Percentiles rank a stretch among this genome's conserved stretches.
Conservation (phyloP, 257 asterid genomes). For the Fraxinus cuspidata region DNA sequence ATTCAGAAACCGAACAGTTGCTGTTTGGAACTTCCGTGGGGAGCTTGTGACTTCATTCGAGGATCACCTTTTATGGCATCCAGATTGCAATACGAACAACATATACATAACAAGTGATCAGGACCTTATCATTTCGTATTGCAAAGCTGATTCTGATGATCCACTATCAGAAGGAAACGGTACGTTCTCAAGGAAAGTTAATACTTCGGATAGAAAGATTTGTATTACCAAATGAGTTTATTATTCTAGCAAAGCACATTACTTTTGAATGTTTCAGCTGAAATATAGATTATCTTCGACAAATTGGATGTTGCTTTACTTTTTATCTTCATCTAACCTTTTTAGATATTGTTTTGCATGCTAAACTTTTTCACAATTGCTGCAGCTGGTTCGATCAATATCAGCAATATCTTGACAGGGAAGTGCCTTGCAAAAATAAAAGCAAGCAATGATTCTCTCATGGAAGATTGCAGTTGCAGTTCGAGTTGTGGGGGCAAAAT, state of each 20-base stretch:
- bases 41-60: conserved; percentile 97
- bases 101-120: conserved; percentile 98
- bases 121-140: conserved; percentile 96
- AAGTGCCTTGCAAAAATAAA: conserved; percentile 94
- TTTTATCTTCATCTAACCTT: neutral
- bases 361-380: neutral
- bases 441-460: conserved; percentile 57
- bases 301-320: neutral
- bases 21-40: conserved; percentile 99
- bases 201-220: neutral
- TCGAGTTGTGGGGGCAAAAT: conserved; percentile 56
- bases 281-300: neutral
- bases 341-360: neutral
- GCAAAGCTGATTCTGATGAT: conserved; percentile 86
- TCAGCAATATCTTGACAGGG: conserved; percentile 92
- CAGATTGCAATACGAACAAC: conserved; percentile 98
- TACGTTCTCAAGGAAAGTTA: conserved; percentile 27
- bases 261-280: neutral
- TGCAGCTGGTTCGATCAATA: conserved; percentile 93
- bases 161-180: conserved; percentile 88
- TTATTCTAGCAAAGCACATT: neutral
- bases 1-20: conserved; percentile 90
- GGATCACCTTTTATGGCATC: conserved; percentile 98
- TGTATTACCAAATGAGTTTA: neutral
- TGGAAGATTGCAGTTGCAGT: conserved; percentile 60